A percentile compares a stretch with the other conserved stretches of the same genome.
Evolutionary conservation across 2,329 filamentous ascomycete genomes (phyloP).

Genomic region (Cladosporium sp.): DNA sequence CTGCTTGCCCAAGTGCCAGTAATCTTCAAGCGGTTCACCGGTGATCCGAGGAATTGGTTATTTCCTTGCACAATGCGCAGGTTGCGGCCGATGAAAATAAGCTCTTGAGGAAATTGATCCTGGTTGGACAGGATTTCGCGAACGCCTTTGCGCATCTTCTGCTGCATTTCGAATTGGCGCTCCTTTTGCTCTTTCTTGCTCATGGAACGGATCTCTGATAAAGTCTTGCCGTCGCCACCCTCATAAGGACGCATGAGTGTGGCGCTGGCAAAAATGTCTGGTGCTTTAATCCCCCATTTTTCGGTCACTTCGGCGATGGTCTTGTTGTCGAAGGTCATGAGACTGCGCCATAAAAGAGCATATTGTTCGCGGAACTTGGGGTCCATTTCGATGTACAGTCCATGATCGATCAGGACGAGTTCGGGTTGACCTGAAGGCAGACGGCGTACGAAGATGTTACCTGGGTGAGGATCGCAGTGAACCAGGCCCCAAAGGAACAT

Average conservation of each 20-base stretch:
- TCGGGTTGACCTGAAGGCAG: constrained; percentile 77
- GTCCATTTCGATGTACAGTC: constrained; percentile 88
- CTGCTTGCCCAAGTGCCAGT: constrained; percentile 86
- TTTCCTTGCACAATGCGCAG: constrained; percentile 91
- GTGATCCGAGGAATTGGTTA: constrained; percentile 84
- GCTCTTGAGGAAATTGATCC: constrained; percentile 81
- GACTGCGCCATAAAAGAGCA: constrained; percentile 83
- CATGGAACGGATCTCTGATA: constrained; percentile 47
- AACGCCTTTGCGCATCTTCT: constrained; percentile 66
- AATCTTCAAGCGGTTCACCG: constrained; percentile 88
- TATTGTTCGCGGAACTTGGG: constrained; percentile 82
- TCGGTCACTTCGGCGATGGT: constrained; percentile 68
- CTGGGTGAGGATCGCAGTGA: constrained; percentile 95
- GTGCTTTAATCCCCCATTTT: constrained; percentile 82
- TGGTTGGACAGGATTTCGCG: constrained; percentile 80
- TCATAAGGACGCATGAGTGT: constrained; percentile 88
- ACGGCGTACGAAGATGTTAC: constrained; percentile 93
- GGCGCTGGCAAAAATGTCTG: constrained; percentile 86
- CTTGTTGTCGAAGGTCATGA: constrained; percentile 88
- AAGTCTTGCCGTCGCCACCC: constrained; percentile 69
- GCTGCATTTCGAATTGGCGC: constrained; percentile 73
- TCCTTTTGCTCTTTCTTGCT: constrained; percentile 53
- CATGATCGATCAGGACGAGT: constrained; percentile 94
- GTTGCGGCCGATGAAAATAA: constrained; percentile 88
- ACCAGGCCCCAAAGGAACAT: constrained; percentile 97